Percentiles rank a stretch among this genome's conserved stretches.
phyloP scores from a whole-genome alignment of 768 basidiomycete species.

The Leccinum uliginosum region DNA sequence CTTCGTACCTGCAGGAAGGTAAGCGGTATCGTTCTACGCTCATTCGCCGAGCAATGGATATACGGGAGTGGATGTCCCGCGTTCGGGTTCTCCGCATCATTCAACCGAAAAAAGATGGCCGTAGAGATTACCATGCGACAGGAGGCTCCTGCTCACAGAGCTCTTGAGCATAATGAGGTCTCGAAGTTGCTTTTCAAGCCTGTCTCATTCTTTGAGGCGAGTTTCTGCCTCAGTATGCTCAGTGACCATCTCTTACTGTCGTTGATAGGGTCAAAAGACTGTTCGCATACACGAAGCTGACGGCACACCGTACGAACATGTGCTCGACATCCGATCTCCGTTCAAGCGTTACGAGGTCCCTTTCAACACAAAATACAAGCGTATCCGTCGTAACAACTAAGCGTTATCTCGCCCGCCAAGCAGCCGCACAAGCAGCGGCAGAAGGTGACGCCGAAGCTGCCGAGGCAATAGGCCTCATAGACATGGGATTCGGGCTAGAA shows the following conservation, averaged over 20 bases:
- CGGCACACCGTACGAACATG: slow-evolving; percentile 98
- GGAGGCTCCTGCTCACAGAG: slow-evolving; percentile 70
- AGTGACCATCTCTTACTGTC: slow-evolving; percentile 6
- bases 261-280: slow-evolving; percentile 85
- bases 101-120: slow-evolving; percentile 97
- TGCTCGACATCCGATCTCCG: slow-evolving; percentile 80
- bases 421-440: slow-evolving; percentile 88
- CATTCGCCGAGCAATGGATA: slow-evolving; percentile 99
- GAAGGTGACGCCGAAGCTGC: slow-evolving; percentile 90
- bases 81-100: slow-evolving; percentile 84
- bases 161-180: slow-evolving; percentile 64
- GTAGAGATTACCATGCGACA: slow-evolving; percentile 95
- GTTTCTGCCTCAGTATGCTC: slow-evolving; percentile 11
- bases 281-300: slow-evolving; percentile 99
- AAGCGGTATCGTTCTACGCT: slow-evolving; percentile 82
- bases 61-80: slow-evolving; percentile 95
- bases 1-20: slow-evolving; percentile 90
- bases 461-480: slow-evolving; percentile 90
- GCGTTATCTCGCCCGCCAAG: slow-evolving; percentile 90
- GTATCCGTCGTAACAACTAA: slow-evolving; percentile 93
- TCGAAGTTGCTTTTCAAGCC: slow-evolving; percentile 71
- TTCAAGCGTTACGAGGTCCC: slow-evolving; percentile 97
- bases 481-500: slow-evolving; percentile 89
- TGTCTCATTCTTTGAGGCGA: slow-evolving; percentile 83
- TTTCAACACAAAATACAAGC: slow-evolving; percentile 98